A percentile compares a stretch with the other conserved stretches of the same genome.
These are phyloP conservation scores for Epichloe elymi DNA, from an alignment of 2,329 filamentous ascomycete genomes.

Conservation along the genomic window DNA sequence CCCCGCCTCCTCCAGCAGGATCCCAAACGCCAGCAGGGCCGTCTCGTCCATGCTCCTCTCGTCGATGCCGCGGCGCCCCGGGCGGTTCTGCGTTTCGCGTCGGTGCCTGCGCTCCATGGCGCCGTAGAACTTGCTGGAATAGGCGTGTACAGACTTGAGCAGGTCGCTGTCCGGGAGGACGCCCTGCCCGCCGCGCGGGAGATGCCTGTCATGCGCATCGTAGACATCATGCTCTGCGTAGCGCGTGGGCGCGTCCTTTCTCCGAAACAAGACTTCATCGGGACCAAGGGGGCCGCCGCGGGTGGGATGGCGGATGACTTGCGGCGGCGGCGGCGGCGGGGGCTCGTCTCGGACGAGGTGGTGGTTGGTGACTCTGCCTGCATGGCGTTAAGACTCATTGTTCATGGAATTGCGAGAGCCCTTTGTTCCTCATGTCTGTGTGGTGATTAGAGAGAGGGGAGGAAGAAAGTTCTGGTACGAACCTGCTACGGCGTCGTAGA, in stretches of 20 bases:
- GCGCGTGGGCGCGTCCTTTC: conserved; percentile 48
- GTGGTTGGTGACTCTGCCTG: conserved; percentile 19
- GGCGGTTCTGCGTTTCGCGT: neutral
- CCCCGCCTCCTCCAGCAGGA: conserved; percentile 60
- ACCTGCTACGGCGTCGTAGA: conserved; percentile 67
- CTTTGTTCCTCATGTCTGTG: no score
- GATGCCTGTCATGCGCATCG: conserved; percentile 45
- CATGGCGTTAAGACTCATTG: conserved; percentile 14
- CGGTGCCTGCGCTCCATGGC: conserved; percentile 17
- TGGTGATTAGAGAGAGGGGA: no score
- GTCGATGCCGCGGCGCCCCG: conserved; percentile 24
- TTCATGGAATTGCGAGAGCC: neutral
- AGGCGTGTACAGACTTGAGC: conserved; percentile 54
- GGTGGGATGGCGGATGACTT: conserved; percentile 14
- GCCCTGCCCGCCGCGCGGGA: conserved; percentile 30
- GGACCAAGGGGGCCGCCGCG: conserved; percentile 36
- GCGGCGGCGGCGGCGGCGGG: neutral
- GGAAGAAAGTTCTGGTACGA: neutral
- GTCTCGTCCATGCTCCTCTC: conserved; percentile 64
- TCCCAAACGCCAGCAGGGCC: conserved; percentile 60
- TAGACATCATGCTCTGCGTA: conserved; percentile 63
- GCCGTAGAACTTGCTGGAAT: conserved; percentile 54
- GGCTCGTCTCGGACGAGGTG: conserved; percentile 11
- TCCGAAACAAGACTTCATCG: conserved; percentile 59
- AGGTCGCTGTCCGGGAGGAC: conserved; percentile 55